These are phyloP conservation scores for Suillus subaureus DNA, from an alignment of 768 basidiomycete genomes.

Conservation along the genomic window DNA sequence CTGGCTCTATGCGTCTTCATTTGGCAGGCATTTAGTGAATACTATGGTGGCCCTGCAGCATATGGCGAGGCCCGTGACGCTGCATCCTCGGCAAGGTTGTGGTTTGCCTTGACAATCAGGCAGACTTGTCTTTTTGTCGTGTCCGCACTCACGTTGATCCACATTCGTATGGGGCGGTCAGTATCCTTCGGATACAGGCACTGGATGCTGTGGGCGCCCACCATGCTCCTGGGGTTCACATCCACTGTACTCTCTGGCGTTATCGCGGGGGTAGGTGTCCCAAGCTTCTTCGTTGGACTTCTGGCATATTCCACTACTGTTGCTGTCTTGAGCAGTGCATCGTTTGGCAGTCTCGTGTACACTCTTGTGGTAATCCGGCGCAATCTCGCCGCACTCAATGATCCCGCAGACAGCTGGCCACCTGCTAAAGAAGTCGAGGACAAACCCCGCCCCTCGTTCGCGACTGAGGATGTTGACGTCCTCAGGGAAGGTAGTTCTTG, in stretches of 20 bases:
- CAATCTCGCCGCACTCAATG: constrained; percentile 59
- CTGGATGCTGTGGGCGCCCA: constrained; percentile 76
- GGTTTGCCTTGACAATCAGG: constrained; percentile 66
- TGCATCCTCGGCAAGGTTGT: constrained; percentile 60
- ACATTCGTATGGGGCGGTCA: constrained; percentile 70
- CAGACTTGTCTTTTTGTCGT: constrained; percentile 71
- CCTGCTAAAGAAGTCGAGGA: constrained; percentile 53
- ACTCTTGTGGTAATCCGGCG: constrained; percentile 68
- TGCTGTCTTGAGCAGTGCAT: constrained; percentile 51
- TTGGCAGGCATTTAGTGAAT: constrained; percentile 65
- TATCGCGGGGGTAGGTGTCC: constrained; percentile 53
- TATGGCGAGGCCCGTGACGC: constrained; percentile 49
- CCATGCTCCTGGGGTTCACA: constrained; percentile 50
- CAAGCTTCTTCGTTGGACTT: constrained; percentile 62
- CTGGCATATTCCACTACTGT: constrained; percentile 57
- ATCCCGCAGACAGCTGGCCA: constrained; percentile 61
- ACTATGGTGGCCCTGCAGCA: constrained; percentile 46
- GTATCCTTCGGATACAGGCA: constrained; percentile 70
- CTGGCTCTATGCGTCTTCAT: constrained; percentile 62
- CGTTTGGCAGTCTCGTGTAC: constrained; percentile 60
- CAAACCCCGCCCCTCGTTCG: constrained; percentile 63
- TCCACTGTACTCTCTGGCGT: constrained; percentile 64
- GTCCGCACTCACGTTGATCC: constrained; percentile 60
- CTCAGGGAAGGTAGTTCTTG: constrained; percentile 79
- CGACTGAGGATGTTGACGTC: constrained; percentile 71